Evolutionary conservation across 768 basidiomycete species (phyloP), one percentile per base, ranked within the genome.

Genomic region (Coprinopsis strossmayeri): DNA sequence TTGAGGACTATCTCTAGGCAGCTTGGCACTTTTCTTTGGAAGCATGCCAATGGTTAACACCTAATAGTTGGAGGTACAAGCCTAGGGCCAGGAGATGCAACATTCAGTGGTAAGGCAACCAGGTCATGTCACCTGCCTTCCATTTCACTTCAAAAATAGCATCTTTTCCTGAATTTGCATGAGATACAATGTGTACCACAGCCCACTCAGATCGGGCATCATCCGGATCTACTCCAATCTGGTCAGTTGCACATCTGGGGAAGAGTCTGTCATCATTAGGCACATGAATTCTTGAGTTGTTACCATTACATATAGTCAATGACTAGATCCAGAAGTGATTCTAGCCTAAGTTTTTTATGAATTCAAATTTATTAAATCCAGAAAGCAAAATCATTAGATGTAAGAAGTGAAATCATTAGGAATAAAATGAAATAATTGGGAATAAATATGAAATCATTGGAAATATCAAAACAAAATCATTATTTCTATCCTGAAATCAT

Each of bases 231-330:
- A 15, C 30, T 7, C 9, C 7, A 38, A n/a, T n/a, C 32, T 62
- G 59, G 0, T 46, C 17, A 17, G 58, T 52, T 15, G 55, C 42
- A 0, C 67, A 59, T 0, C 59, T 58, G 1, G 73, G 72, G 54
- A 74, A 76, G 0, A 63, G 43, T 0, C 46, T 0, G 26, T 64
- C 53, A 45, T 75, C 65, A 50, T 74, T 76, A 0, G 67, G 57
- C 1, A 57, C 5, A 28, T 66, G 64, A 0, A 58, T 55, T 0
- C 58, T 15, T 0, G 75, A 57, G 12, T 66, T 48, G 1, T 62
- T 66, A 0, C 63, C 55, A 45, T 76, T 70, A 53, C 57, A 58
- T 7, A 57, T 46, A 34, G 58, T 41, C 30, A n/a, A n/a, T n/a
- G n/a, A n/a, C n/a, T n/a, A n/a, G n/a, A n/a, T n/a, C n/a, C n/a